Evolutionary conservation across 83 land plant genomes (phyloP).

Genomic region (Thuja plicata): DNA sequence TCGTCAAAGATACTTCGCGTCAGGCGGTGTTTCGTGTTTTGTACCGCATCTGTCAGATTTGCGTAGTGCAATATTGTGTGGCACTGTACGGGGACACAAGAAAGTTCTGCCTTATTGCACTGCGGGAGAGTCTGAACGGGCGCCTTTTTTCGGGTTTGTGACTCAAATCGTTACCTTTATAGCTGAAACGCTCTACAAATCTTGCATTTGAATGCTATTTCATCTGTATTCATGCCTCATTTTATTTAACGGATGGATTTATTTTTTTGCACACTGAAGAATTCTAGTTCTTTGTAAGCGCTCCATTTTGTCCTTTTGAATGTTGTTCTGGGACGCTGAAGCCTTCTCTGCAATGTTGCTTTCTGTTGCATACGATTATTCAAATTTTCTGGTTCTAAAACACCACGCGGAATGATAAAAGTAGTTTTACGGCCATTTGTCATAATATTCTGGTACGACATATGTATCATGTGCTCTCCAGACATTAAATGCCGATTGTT

Average conservation of each 20-base stretch:
- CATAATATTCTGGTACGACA: background rate
- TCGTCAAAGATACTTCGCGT: conserved; percentile 15
- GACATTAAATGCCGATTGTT: background rate
- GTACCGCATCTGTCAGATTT: background rate
- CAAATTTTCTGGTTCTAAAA: too few species aligned
- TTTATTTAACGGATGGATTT: background rate
- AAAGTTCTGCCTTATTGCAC: background rate
- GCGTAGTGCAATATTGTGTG: background rate
- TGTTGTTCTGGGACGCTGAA: background rate
- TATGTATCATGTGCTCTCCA: background rate
- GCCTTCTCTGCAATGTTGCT: background rate
- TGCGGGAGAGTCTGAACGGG: too few species aligned
- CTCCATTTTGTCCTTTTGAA: background rate
- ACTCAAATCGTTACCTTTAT: background rate
- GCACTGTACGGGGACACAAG: background rate
- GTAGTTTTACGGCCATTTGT: background rate
- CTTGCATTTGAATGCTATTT: background rate
- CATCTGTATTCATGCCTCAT: background rate
- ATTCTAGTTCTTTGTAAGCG: background rate
- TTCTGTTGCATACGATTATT: too few species aligned
- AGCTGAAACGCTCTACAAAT: background rate
- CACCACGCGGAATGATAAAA: background rate
- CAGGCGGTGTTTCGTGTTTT: background rate
- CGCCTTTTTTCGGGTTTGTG: background rate
- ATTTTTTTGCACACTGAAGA: background rate